Base-by-base conservation (phyloP, 768 basidiomycete species). In the Lactarius trivialis region DNA sequence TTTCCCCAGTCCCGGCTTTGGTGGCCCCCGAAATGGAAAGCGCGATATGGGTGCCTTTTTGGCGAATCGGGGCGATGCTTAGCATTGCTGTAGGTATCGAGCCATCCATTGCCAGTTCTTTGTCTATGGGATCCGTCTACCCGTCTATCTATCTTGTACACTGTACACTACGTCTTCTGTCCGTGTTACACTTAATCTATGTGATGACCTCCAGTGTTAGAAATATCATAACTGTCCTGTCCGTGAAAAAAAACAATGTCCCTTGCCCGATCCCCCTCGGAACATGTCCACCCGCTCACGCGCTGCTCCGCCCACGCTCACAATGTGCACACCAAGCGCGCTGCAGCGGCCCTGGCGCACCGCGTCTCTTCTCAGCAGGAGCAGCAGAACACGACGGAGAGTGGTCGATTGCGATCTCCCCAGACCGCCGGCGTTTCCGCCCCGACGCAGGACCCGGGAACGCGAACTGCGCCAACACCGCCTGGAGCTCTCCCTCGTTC, bases 11-110 rank as follows among this genome's bases (percentile, higher is more conserved):
- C 55, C 63, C 2, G 63, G 63, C 11, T 19, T 64, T 11, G 63
- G 63, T 26, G 63, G 63, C 2, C 60, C 39, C 24, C 55, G 60
- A 15, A 64, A 59, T 14, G 58, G 39, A 9, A 64, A 53, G 34
- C 54, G 63, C 26, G 63, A 64, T 26, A 33, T 64, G 54, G 63
- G 63, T 30, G 63, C 63, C 3, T 64, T 64, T 51, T 43, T 64
- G 37, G 63, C 63, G 24, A 63, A 63, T 43, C 62, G 62, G 8
- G 62, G 62, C 26, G 53, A 51, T 28, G 51, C 51, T 6, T 48
- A 48, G 24, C 12, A 12, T n/a, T 4, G 19, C 3, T n/a, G 19
- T 41, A n/a, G n/a, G 39, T 48, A 14, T 43, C 41, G n/a, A 39
- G 15, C 37, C 37, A 37, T 4, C n/a, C 3, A 11, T 45, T 45